Evolutionary conservation across 805 yeast species (phyloP).

Genomic region (Zygotorulaspora florentina): DNA sequence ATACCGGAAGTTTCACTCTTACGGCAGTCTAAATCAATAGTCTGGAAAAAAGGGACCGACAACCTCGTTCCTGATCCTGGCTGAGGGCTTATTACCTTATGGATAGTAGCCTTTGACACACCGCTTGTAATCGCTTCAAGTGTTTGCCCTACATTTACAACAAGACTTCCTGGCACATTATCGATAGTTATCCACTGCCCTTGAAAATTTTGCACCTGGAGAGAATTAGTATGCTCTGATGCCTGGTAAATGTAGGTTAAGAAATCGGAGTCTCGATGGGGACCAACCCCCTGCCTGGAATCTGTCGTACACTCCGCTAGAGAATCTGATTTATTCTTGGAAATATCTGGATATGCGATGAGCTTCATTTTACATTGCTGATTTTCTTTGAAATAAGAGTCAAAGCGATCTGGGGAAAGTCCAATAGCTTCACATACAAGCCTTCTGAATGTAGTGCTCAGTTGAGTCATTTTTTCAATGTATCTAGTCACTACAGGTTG

Average conservation of each 20-base stretch:
- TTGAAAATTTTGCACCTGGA: conserved; percentile 52
- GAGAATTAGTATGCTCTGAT: conserved; percentile 44
- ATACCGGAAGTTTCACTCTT: conserved; percentile 11
- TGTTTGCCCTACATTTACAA: conserved; percentile 59
- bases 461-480: conserved; percentile 42
- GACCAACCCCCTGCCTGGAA: conserved; percentile 52
- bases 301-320: conserved; percentile 27
- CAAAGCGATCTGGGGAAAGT: conserved; percentile 42
- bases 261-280: conserved; percentile 64
- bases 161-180: conserved; percentile 45
- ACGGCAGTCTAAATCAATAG: conserved; percentile 15
- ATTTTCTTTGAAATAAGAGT: conserved; percentile 46
- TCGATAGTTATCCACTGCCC: conserved; percentile 57
- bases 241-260: conserved; percentile 60
- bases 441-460: conserved; percentile 41
- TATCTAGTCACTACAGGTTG: conserved; percentile 40
- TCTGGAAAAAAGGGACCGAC: conserved; percentile 26
- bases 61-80: conserved; percentile 27
- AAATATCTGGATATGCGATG: conserved; percentile 51
- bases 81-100: conserved; percentile 46
- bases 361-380: conserved; percentile 53
- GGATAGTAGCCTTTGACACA: conserved; percentile 56
- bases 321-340: conserved; percentile 23
- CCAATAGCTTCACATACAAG: conserved; percentile 56
- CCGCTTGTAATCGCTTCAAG: conserved; percentile 57